These are phyloP conservation scores for Sicyos baderoa DNA, from an alignment of 306 rosid genomes.

Conservation along the genomic window DNA sequence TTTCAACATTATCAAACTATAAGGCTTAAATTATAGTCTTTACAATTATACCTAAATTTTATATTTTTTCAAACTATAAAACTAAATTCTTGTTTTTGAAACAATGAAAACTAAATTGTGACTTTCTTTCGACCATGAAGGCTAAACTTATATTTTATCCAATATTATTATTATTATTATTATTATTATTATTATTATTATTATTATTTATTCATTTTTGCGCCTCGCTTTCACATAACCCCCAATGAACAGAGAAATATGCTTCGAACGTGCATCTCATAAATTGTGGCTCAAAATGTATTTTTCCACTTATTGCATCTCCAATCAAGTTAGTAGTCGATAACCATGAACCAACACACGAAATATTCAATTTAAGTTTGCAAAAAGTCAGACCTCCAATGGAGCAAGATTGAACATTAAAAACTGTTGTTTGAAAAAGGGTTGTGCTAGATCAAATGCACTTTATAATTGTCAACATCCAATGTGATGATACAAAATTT, in stretches of 20 bases:
- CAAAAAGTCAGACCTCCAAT: neutral
- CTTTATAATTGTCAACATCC: neutral
- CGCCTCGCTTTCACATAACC: neutral
- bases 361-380: conserved; percentile 1
- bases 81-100: too few relatives aligned
- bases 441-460: neutral
- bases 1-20: too few relatives aligned
- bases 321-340: conserved; percentile 1
- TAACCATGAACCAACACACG: neutral
- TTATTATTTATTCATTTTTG: neutral
- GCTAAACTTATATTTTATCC: too few relatives aligned
- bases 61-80: too few relatives aligned
- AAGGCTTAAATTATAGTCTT: too few relatives aligned
- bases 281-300: neutral
- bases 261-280: conserved; percentile 13
- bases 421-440: neutral
- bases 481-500: neutral
- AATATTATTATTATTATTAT: too few relatives aligned
- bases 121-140: too few relatives aligned
- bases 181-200: too few relatives aligned
- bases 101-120: too few relatives aligned
- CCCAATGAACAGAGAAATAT: neutral
- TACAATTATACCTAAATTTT: too few relatives aligned
- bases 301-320: neutral
- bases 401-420: neutral